Conservation (phyloP, 257 asterid genomes). For the Solanum habrochaites region DNA sequence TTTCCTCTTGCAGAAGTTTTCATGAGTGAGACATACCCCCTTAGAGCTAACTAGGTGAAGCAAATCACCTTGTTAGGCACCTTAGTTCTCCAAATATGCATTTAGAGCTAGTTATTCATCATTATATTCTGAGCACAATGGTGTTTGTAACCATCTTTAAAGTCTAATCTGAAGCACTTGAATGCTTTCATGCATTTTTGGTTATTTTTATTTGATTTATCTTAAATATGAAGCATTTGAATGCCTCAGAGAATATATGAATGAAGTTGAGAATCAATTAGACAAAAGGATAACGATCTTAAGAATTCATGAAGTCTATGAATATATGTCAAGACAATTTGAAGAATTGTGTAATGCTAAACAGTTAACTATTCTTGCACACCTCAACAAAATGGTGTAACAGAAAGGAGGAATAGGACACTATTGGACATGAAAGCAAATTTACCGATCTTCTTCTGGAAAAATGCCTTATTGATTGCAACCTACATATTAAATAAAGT, state of each 20-base stretch:
- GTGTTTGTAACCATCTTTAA: neutral
- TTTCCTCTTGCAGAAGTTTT: too few species aligned
- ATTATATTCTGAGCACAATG: neutral
- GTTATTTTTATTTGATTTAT: neutral
- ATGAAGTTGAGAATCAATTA: neutral
- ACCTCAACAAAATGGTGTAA: neutral
- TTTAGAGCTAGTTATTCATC: neutral
- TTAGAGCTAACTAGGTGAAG: too few species aligned
- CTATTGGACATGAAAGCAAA: neutral
- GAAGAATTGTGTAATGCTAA: neutral
- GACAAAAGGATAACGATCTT: neutral
- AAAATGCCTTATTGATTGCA: neutral
- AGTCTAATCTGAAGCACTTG: neutral
- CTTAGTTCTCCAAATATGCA: neutral
- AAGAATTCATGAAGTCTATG: neutral
- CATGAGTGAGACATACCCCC: too few species aligned
- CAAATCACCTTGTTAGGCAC: neutral
- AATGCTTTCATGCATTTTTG: neutral
- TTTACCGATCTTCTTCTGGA: too few species aligned
- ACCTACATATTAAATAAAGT: neutral
- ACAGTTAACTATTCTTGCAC: neutral
- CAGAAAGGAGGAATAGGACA: neutral
- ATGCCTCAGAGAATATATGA: neutral
- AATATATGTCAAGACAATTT: neutral
- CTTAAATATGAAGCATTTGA: neutral